Percentiles rank a stretch among this genome's conserved stretches.
phyloP scores from a whole-genome alignment of 108 stramenopile genomes.

The Fistulifera solaris region DNA sequence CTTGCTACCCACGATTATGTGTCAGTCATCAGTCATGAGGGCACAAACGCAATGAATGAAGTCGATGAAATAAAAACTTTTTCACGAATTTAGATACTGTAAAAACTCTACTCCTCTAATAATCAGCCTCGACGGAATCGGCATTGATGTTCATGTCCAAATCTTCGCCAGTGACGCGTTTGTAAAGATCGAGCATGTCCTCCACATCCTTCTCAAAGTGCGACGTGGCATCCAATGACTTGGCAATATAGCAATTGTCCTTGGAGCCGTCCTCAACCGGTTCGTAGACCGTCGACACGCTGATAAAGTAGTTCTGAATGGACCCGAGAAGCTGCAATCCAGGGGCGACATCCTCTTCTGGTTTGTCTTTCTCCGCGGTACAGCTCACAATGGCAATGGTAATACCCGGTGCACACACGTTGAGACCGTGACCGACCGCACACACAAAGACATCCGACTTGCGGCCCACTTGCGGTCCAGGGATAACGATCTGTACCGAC shows the following conservation, averaged over 20 bases:
- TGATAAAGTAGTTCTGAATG: constrained; percentile 89
- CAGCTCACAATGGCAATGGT: constrained; percentile 98
- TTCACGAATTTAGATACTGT: too few species aligned
- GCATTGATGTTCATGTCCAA: constrained; percentile 92
- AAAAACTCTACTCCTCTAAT: constrained; percentile 36
- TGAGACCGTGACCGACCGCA: constrained; percentile 63
- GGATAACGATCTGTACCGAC: constrained; percentile 96
- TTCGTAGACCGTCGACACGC: constrained; percentile 80
- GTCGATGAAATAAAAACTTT: too few species aligned
- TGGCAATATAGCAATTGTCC: constrained; percentile 92
- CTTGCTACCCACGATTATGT: too few species aligned
- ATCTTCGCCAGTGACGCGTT: constrained; percentile 92
- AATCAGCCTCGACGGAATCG: constrained; percentile 80
- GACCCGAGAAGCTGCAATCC: constrained; percentile 89
- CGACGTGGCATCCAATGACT: constrained; percentile 94
- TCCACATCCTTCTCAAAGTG: constrained; percentile 95
- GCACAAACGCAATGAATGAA: too few species aligned
- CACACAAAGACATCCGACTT: constrained; percentile 97
- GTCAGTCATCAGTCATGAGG: too few species aligned
- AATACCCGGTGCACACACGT: constrained; percentile 78
- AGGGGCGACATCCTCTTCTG: constrained; percentile 89
- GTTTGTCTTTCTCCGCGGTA: constrained; percentile 84
- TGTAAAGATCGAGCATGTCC: constrained; percentile 88
- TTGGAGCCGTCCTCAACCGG: constrained; percentile 80
- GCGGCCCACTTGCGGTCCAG: constrained; percentile 91